Percentiles rank a stretch among this genome's conserved stretches.
phyloP scores from a whole-genome alignment of 768 basidiomycete species.

The Tubosaeta sp. region DNA sequence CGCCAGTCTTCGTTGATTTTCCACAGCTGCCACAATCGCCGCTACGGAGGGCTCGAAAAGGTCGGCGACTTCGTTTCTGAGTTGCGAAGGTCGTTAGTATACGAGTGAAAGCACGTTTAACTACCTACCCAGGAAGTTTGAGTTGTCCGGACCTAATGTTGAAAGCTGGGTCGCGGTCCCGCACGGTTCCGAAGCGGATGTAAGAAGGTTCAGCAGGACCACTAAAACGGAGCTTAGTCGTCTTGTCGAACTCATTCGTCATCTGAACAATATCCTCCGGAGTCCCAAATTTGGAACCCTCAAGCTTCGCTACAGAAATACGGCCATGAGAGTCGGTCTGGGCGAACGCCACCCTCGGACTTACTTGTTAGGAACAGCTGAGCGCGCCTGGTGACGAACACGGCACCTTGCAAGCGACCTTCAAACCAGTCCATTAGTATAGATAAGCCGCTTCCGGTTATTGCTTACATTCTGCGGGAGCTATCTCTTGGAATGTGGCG shows the following conservation, averaged over 20 bases:
- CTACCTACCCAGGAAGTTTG: constrained; percentile 35
- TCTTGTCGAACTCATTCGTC: constrained; percentile 40
- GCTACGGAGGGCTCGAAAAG: constrained; percentile 27
- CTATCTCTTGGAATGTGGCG: constrained; percentile 44
- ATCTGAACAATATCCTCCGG: constrained; percentile 41
- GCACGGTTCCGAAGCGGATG: constrained; percentile 44
- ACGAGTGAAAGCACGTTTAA: too few relatives aligned
- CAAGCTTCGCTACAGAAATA: constrained; percentile 34
- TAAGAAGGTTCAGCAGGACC: constrained; percentile 38
- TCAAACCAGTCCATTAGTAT: constrained; percentile 1
- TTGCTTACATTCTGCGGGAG: constrained; percentile 39
- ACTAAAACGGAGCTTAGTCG: constrained; percentile 43
- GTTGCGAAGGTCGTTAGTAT: not conserved
- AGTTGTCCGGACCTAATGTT: constrained; percentile 46
- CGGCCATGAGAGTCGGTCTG: not conserved
- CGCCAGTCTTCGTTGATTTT: constrained; percentile 19
- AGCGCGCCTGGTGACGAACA: constrained; percentile 47
- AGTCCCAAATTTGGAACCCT: constrained; percentile 36
- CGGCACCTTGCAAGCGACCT: constrained; percentile 50
- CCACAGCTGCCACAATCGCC: constrained; percentile 21
- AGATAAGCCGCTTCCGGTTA: not conserved
- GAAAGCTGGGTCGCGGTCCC: constrained; percentile 37
- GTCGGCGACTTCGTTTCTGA: constrained; percentile 26
- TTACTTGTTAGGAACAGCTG: constrained; percentile 37
- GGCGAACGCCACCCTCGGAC: not conserved